Evolutionary conservation across 768 basidiomycete species (phyloP), one percentile per base, ranked within the genome.

Genomic region (Rhizopogon sp.): DNA sequence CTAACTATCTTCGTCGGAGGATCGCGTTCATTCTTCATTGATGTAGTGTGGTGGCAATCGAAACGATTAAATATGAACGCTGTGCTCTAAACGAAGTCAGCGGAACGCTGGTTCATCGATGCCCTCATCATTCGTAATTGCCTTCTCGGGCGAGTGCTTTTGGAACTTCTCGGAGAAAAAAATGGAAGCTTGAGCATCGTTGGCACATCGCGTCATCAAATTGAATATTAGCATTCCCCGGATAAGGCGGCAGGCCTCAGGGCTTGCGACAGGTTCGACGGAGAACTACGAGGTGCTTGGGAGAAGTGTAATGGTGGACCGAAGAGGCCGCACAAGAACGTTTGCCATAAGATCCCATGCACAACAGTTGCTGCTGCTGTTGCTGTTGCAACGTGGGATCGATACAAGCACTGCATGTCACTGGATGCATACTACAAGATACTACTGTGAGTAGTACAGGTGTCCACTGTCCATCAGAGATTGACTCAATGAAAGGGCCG

Each of bases 161-260:
- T 47, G 47, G 44, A 60, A 58, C 68, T 58, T 63, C 64, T 60
- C 54, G 60, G 67, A 58, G 62, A 51, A 55, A 60, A 53, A 61
- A 67, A 71, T 57, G 69, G 61, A 66, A 67, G 69, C 60, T 52
- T 17, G 57, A 40, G 33, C 28, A 49, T 35, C 13, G 47, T 50
- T 14, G 53, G 53, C 43, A 33, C 33, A 54, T 17, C 14, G 49
- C 57, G 43, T 66, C 66, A 64, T 50, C 14, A 66, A 66, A 68
- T 65, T 50, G 42, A 44, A 60, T 59, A 51, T 58, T 54, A 54
- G 31, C 45, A 39, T 39, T 25, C 49, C 28, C 54, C 54, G 51
- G 47, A 55, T 53, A 66, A 58, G 60, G 61, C 63, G 60, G 41
- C 41, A 40, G 52, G 44, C 22, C 31, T 53, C 52, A 57, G 52